Percentiles rank a stretch among this genome's conserved stretches.
Evolutionary conservation across 2,329 filamentous ascomycete genomes (phyloP).

Genomic region (Penicillium fuscoglaucum): DNA sequence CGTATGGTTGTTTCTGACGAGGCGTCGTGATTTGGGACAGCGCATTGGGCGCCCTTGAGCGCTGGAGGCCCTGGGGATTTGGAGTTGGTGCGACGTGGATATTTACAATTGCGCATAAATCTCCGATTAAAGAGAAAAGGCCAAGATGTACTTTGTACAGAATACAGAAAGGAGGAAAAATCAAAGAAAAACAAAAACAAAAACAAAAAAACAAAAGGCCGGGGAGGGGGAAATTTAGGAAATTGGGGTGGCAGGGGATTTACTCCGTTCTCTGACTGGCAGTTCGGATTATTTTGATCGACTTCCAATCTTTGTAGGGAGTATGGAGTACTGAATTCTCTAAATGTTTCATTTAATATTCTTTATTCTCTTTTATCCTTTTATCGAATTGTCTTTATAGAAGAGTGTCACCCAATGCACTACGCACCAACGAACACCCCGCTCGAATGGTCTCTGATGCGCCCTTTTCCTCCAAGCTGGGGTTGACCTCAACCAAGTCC

Average conservation of each 20-base stretch:
- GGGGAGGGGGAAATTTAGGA: slow-evolving; percentile 19
- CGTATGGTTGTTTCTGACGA: slow-evolving; percentile 7
- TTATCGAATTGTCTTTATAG: slow-evolving; percentile 53
- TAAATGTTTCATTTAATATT: not conserved
- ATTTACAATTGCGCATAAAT: slow-evolving; percentile 7
- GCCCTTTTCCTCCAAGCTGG: slow-evolving; percentile 66
- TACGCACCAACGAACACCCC: slow-evolving; percentile 86
- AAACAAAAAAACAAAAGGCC: slow-evolving; percentile 8
- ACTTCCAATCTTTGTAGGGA: not conserved
- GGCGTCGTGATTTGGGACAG: slow-evolving; percentile 19
- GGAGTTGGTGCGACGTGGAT: slow-evolving; percentile 4
- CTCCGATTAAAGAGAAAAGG: not conserved
- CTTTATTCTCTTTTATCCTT: not conserved
- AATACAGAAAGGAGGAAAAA: not conserved
- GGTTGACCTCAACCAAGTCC: slow-evolving; percentile 82
- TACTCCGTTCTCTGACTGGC: too few relatives aligned
- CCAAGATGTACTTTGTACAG: not conserved
- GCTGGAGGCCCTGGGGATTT: not conserved
- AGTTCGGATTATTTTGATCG: not conserved
- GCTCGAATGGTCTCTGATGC: slow-evolving; percentile 85
- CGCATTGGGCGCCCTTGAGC: slow-evolving; percentile 26
- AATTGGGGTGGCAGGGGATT: slow-evolving; percentile 34
- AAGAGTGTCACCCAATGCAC: slow-evolving; percentile 87
- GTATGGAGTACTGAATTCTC: not conserved
- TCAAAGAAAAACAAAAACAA: not conserved